Percentiles rank a stretch among this genome's conserved stretches.
phyloP scores from a whole-genome alignment of 2,329 filamentous ascomycete species.

The Fusarium mundagurra region DNA sequence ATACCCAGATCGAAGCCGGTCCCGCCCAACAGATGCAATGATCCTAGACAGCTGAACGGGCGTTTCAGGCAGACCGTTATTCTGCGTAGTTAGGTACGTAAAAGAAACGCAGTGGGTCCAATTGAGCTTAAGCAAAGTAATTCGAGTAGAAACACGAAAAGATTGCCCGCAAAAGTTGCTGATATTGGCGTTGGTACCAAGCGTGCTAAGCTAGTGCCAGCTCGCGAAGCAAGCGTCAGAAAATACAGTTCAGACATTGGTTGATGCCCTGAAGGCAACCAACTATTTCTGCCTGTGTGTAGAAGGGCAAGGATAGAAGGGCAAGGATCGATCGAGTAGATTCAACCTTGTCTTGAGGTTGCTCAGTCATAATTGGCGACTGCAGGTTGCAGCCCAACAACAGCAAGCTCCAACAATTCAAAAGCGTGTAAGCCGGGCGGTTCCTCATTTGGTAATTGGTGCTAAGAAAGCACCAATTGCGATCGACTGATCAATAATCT shows the following conservation, averaged over 20 bases:
- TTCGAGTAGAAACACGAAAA: slow-evolving; percentile 29
- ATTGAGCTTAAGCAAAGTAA: slow-evolving; percentile 7
- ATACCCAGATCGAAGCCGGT: neutral
- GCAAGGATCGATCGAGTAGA: slow-evolving; percentile 1
- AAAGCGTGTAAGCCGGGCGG: slow-evolving; percentile 17
- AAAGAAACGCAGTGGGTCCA: slow-evolving; percentile 25
- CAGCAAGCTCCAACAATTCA: slow-evolving; percentile 6
- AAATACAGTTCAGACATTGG: slow-evolving; percentile 21
- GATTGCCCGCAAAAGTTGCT: slow-evolving; percentile 7
- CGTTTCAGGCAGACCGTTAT: slow-evolving; percentile 18
- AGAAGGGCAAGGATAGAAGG: neutral
- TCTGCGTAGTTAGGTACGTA: slow-evolving; percentile 6
- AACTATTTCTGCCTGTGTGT: neutral
- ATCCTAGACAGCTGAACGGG: neutral
- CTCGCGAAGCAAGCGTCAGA: slow-evolving; percentile 24
- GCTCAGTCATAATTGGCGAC: neutral
- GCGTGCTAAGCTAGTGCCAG: slow-evolving; percentile 26
- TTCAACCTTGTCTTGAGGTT: slow-evolving; percentile 7
- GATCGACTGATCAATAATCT: neutral
- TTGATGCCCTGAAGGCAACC: neutral
- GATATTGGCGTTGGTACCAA: slow-evolving; percentile 4
- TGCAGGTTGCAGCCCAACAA: neutral
- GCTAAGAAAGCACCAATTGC: slow-evolving; percentile 6
- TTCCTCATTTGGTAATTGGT: neutral
- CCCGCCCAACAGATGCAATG: neutral